Base-by-base conservation (phyloP, 2,329 filamentous ascomycete genomes). In the Fusarium staphyleae region DNA sequence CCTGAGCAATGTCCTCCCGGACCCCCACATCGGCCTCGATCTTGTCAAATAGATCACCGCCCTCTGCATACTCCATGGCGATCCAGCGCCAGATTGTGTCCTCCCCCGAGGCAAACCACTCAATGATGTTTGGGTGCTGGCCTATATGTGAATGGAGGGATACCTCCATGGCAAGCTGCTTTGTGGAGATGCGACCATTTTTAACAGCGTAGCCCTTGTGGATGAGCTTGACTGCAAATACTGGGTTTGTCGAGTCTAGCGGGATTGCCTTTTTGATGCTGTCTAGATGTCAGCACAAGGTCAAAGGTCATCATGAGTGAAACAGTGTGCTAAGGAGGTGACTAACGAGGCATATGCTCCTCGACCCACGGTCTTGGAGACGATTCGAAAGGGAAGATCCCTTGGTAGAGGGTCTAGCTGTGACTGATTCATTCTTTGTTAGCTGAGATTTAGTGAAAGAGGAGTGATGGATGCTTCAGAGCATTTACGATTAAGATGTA, bases 141-240 rank as follows among this genome's bases (percentile, higher is more conserved):
- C 90, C 91, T 48, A 98, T 87, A 69, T 93, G 89, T 44, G 87
- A 88, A 77, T 99, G 95, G 14, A 99, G 82, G 3, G 90, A 89
- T 33, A 96, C 89, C 76, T 99, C 95, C 83, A 96, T 91, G 66
- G 87, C 85, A 60, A 99, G 86, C 75, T 99, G 95, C 70, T 96
- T 93, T 28, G 88, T 83, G 24, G 89, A 91, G 65, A 99, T 87
- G 56, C 91, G 89, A 70, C 95, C 95, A 81, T 93, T 87, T 66
- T 89, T 89, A 66, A 91, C 84, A 52, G 95, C 96, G 74, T 97
- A 96, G 62, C 90, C 89, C 77, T 99, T 99, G 78, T 99, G 93
- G 72, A 99, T 97, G 76, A 99, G 91, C 74, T 99, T 99, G 75
- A 99, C 91, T 12, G 96, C 95, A 72, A 99, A 98, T 52, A 99